A percentile compares a stretch with the other conserved stretches of the same genome.
phyloP scores from a whole-genome alignment of 2,329 filamentous ascomycete genomes.

The Trichoderma breve region DNA sequence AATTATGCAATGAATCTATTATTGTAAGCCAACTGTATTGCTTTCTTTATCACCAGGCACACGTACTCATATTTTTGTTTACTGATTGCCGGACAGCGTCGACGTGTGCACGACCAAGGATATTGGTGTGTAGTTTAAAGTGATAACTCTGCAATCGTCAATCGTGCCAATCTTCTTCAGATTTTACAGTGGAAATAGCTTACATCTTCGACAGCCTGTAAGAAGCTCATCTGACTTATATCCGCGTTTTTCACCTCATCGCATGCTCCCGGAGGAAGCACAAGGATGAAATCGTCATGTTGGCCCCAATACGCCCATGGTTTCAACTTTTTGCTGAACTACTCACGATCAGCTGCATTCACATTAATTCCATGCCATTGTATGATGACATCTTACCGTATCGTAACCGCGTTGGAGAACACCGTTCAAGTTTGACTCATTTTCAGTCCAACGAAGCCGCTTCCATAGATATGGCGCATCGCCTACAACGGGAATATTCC shows the following conservation, averaged over 20 bases:
- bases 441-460: conserved; percentile 17
- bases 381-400: neutral
- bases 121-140: conserved; percentile 13
- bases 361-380: neutral
- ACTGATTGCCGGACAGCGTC: conserved; percentile 18
- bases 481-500: neutral
- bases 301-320: conserved; percentile 14
- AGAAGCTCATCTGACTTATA: conserved; percentile 10
- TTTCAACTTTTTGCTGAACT: conserved; percentile 17
- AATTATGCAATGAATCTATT: neutral
- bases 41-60: neutral
- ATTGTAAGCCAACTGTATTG: too few relatives aligned
- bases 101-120: conserved; percentile 10
- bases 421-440: neutral
- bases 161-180: neutral
- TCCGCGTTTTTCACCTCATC: conserved; percentile 15
- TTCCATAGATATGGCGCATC: conserved; percentile 17
- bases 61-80: conserved; percentile 18
- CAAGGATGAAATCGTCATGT: conserved; percentile 17
- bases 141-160: conserved; percentile 1
- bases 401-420: conserved; percentile 13
- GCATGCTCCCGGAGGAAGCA: conserved; percentile 6
- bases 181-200: neutral
- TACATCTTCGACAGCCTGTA: conserved; percentile 17
- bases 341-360: neutral